phyloP scores from a whole-genome alignment of 2,329 filamentous ascomycete genomes.

The Pestalotiopsis sp. region DNA sequence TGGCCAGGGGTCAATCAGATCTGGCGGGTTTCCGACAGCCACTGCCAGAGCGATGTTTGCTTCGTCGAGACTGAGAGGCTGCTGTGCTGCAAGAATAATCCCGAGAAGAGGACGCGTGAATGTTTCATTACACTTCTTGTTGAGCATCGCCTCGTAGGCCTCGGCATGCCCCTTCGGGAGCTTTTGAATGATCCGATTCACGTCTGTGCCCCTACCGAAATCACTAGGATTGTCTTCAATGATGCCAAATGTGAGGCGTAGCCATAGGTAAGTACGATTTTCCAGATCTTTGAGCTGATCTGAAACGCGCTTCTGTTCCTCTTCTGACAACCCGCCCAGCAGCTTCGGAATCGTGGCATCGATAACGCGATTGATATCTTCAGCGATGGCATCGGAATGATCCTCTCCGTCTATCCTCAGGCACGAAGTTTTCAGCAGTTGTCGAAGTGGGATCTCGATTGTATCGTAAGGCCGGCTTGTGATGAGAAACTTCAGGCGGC shows the following conservation, averaged over 20 bases:
- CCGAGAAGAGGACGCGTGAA: background rate
- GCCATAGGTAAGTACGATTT: constrained; percentile 1
- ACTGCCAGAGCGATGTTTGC: background rate
- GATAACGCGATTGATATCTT: constrained; percentile 9
- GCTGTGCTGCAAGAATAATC: background rate
- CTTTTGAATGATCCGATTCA: background rate
- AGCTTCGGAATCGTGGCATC: background rate
- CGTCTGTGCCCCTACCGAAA: background rate
- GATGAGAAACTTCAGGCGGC: constrained; percentile 7
- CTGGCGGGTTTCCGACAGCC: too few species aligned
- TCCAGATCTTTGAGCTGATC: background rate
- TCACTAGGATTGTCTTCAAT: background rate
- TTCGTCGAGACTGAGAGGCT: background rate
- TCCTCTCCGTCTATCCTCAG: background rate
- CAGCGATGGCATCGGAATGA: background rate
- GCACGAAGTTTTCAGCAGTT: background rate
- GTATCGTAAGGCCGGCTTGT: constrained; percentile 4
- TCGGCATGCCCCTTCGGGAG: background rate
- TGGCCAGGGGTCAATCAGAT: too few species aligned
- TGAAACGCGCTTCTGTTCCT: background rate
- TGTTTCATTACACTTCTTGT: background rate
- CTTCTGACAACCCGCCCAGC: background rate
- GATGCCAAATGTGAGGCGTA: background rate
- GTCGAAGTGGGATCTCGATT: background rate
- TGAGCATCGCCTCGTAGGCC: background rate